Conservation (phyloP, 805 yeast species). For the Metschnikowia arizonensis region DNA sequence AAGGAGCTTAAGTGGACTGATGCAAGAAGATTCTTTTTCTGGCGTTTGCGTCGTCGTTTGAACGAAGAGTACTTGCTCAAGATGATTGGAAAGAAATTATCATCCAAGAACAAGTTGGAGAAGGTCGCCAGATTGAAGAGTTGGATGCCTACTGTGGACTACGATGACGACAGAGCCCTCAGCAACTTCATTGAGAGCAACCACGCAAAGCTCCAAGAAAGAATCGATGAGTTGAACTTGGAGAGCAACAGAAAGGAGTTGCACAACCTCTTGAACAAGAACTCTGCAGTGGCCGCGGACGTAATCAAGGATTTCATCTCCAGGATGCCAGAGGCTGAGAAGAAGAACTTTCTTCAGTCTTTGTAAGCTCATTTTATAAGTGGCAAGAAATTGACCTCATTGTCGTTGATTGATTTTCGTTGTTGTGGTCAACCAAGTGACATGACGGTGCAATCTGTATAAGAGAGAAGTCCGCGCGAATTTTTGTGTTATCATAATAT, state of each 20-base stretch:
- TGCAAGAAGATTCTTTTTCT: conserved; percentile 95
- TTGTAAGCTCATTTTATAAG: conserved; percentile 5
- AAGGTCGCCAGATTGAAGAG: conserved; percentile 82
- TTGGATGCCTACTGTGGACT: conserved; percentile 75
- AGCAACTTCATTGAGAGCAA: conserved; percentile 83
- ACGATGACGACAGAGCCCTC: conserved; percentile 70
- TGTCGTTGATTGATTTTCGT: conserved; percentile 2
- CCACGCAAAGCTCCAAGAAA: conserved; percentile 57
- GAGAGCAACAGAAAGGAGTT: conserved; percentile 65
- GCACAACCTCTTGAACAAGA: conserved; percentile 45
- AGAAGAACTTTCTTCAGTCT: conserved; percentile 24
- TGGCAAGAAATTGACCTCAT: background rate
- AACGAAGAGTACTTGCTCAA: conserved; percentile 85
- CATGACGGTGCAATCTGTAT: background rate
- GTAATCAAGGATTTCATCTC: conserved; percentile 36
- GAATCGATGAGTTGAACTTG: conserved; percentile 58
- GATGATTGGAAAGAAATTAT: conserved; percentile 61
- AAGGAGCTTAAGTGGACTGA: conserved; percentile 82
- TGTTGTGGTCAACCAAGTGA: conserved; percentile 2
- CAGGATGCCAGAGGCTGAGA: conserved; percentile 35
- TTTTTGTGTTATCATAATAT: conserved; percentile 4
- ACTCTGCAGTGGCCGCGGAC: conserved; percentile 26
- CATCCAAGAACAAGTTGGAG: conserved; percentile 64
- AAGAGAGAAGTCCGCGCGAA: conserved; percentile 3
- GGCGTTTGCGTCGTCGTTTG: conserved; percentile 96